Conservation (phyloP, 306 rosid genomes). For the Trichosanthes cucumerina region DNA sequence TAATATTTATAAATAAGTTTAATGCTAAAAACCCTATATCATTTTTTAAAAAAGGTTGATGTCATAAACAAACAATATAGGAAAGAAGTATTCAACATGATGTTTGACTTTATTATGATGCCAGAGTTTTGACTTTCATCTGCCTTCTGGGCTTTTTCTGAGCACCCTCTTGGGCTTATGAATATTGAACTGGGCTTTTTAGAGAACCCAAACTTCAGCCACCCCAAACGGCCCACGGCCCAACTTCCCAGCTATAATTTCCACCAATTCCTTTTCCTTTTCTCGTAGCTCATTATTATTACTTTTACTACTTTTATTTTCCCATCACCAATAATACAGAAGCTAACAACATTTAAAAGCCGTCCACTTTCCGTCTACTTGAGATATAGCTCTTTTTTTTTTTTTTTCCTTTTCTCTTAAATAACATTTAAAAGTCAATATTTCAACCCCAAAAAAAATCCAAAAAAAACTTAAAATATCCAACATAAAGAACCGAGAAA, state of each 20-base stretch:
- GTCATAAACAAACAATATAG: too few relatives aligned
- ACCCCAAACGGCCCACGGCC: background rate
- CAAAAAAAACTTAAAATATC: background rate
- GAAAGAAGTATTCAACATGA: too few relatives aligned
- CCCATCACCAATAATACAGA: background rate
- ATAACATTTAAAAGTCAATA: background rate
- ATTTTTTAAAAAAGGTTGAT: too few relatives aligned
- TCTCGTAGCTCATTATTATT: too few relatives aligned
- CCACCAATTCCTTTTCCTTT: too few relatives aligned
- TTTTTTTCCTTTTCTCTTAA: background rate
- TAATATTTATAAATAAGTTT: too few relatives aligned
- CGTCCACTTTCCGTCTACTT: background rate
- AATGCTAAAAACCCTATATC: too few relatives aligned
- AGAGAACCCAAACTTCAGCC: background rate
- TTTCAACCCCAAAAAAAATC: background rate
- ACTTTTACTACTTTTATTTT: too few relatives aligned
- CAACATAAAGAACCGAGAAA: background rate
- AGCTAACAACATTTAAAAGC: background rate
- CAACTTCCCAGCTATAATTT: background rate
- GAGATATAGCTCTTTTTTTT: background rate
- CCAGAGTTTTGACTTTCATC: background rate
- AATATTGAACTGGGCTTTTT: background rate
- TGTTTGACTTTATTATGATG: background rate
- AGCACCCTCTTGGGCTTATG: background rate
- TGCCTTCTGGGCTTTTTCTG: background rate